Conservation (phyloP, 2,329 filamentous ascomycete genomes). For the Pseudocercospora pini-densiflorae region DNA sequence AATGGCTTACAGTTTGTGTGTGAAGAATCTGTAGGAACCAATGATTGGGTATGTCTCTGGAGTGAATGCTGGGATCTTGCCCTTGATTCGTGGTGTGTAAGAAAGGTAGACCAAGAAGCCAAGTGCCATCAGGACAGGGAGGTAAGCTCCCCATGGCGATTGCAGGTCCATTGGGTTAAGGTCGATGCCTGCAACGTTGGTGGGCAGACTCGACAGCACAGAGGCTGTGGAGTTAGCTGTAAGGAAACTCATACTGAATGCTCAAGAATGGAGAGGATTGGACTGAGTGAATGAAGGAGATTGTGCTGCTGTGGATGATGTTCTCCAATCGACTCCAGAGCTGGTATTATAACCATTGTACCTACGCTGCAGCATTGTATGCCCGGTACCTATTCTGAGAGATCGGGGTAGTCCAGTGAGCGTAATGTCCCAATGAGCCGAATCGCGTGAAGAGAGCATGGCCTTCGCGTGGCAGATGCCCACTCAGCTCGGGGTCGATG, state of each 20-base stretch:
- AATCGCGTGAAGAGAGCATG: conserved; percentile 1
- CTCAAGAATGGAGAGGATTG: not conserved
- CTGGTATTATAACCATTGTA: conserved; percentile 1
- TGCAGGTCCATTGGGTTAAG: conserved; percentile 3
- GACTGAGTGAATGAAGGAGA: conserved; percentile 1
- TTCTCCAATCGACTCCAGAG: not conserved
- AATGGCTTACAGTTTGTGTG: conserved; percentile 1
- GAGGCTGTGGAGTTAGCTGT: not conserved
- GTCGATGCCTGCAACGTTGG: conserved; percentile 3
- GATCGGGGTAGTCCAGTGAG: not conserved
- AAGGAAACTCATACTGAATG: conserved; percentile 6
- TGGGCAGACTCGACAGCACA: conserved; percentile 4
- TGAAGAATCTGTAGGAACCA: conserved; percentile 15
- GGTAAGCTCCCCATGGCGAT: conserved; percentile 5
- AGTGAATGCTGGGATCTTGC: conserved; percentile 16
- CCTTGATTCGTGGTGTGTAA: conserved; percentile 6
- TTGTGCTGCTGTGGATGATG: conserved; percentile 7
- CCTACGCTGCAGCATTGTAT: not conserved
- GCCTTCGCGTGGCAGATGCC: not conserved
- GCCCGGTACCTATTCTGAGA: not conserved
- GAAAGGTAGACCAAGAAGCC: conserved; percentile 3
- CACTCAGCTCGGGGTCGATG: conserved; percentile 2
- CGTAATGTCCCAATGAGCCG: not conserved
- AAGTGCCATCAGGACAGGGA: conserved; percentile 1
- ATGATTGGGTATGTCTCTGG: conserved; percentile 19